These are phyloP conservation scores for Apophysomyces sp. DNA, from an alignment of 371 early-diverging fungal species.

Conservation along the genomic window DNA sequence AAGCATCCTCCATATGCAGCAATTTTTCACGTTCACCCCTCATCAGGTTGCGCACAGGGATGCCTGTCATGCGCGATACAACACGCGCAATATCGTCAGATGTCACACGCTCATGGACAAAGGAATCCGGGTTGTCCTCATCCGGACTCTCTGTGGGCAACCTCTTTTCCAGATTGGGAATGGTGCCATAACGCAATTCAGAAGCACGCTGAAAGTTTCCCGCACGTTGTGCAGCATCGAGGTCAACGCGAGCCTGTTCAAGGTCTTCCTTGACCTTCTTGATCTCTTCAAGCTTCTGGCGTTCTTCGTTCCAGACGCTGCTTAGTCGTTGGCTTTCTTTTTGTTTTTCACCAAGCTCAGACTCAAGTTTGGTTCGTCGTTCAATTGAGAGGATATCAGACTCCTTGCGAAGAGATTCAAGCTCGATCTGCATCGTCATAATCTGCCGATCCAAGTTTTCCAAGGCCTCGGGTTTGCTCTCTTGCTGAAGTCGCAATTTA, in stretches of 20 bases:
- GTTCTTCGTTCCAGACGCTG: conserved; percentile 71
- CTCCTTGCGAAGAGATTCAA: conserved; percentile 76
- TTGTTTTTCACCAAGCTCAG: conserved; percentile 65
- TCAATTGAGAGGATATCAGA: conserved; percentile 71
- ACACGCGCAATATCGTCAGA: conserved; percentile 86
- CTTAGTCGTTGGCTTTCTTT: conserved; percentile 62
- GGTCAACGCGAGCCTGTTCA: conserved; percentile 77
- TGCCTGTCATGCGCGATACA: conserved; percentile 85
- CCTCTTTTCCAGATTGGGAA: conserved; percentile 81
- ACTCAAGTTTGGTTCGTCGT: conserved; percentile 64
- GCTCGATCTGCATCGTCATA: conserved; percentile 74
- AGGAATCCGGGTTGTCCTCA: conserved; percentile 51
- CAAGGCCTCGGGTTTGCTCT: conserved; percentile 81
- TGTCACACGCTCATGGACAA: conserved; percentile 86
- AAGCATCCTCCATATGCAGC: conserved; percentile 71
- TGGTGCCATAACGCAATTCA: conserved; percentile 84
- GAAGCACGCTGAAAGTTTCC: conserved; percentile 78
- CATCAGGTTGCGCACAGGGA: conserved; percentile 81
- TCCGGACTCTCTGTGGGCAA: conserved; percentile 61
- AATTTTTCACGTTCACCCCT: conserved; percentile 84
- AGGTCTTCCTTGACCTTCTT: conserved; percentile 70
- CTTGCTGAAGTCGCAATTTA: conserved; percentile 76
- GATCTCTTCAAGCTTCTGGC: conserved; percentile 69
- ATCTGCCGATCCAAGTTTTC: conserved; percentile 74
- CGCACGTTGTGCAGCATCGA: conserved; percentile 69